phyloP scores from a whole-genome alignment of 106 monocot species.

The Dioscorea dumetorum region DNA sequence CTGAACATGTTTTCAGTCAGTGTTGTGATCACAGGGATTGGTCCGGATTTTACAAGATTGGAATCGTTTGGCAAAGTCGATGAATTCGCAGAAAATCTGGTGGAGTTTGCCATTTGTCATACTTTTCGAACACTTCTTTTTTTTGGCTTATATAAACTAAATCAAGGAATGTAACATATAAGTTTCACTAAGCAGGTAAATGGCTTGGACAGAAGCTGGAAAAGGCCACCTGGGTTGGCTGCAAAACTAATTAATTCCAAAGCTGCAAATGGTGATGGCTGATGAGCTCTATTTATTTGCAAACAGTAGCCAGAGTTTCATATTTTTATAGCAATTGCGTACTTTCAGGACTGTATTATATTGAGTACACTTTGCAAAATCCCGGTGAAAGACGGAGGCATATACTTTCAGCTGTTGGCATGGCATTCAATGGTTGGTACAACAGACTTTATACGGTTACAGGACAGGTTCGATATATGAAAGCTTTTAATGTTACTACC shows the following conservation, averaged over 20 bases:
- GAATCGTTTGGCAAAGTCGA: constrained; percentile 86
- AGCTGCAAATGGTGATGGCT: constrained; percentile 51
- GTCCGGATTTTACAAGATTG: constrained; percentile 80
- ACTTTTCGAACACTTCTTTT: not conserved
- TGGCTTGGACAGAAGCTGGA: constrained; percentile 93
- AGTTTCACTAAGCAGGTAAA: constrained; percentile 45
- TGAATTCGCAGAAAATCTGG: constrained; percentile 86
- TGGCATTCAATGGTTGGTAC: constrained; percentile 86
- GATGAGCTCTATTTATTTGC: not conserved
- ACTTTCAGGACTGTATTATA: constrained; percentile 70
- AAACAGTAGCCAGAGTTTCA: not conserved
- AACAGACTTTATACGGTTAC: constrained; percentile 93
- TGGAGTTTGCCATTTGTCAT: constrained; percentile 9
- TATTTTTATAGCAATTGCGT: not conserved
- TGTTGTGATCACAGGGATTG: constrained; percentile 63
- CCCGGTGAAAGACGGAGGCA: constrained; percentile 75
- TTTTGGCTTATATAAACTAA: not conserved
- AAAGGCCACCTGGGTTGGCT: constrained; percentile 68
- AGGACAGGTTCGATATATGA: constrained; percentile 44
- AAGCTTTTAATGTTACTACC: not conserved
- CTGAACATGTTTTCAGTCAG: constrained; percentile 46
- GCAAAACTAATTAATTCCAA: constrained; percentile 79
- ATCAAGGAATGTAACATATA: not conserved
- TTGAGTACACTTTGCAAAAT: constrained; percentile 92
- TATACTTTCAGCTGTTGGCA: constrained; percentile 69